Evolutionary conservation across 1,284 basidiomycete species (phyloP).

Genomic region (Psilocybe mexicana): DNA sequence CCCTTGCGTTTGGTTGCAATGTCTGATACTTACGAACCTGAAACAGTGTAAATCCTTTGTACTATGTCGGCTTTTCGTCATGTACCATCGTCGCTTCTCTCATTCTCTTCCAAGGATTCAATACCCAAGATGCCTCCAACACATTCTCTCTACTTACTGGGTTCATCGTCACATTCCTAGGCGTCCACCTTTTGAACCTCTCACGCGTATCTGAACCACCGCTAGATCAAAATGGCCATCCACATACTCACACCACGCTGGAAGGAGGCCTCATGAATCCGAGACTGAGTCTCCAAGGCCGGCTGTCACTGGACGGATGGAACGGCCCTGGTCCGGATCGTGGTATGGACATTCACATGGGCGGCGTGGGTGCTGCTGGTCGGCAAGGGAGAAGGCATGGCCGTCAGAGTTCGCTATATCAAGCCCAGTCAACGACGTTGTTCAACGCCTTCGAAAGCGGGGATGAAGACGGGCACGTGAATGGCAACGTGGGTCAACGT

Average conservation of each 20-base stretch:
- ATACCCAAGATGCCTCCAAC: slow-evolving; percentile 82
- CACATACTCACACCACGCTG: slow-evolving; percentile 46
- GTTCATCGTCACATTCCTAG: slow-evolving; percentile 89
- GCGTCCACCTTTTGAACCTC: slow-evolving; percentile 88
- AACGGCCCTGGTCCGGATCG: slow-evolving; percentile 38
- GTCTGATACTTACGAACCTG: slow-evolving; percentile 11
- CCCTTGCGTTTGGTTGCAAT: background rate
- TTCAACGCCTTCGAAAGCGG: slow-evolving; percentile 62
- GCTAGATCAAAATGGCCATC: slow-evolving; percentile 35
- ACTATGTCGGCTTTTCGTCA: slow-evolving; percentile 98
- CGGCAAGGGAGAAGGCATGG: slow-evolving; percentile 35
- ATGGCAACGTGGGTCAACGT: slow-evolving; percentile 15
- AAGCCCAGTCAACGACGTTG: slow-evolving; percentile 57
- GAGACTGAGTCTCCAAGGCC: slow-evolving; percentile 66
- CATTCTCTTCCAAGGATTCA: slow-evolving; percentile 96
- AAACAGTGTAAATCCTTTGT: slow-evolving; percentile 92
- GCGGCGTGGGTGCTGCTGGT: slow-evolving; percentile 9
- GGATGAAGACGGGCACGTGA: slow-evolving; percentile 25
- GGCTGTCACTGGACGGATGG: slow-evolving; percentile 74
- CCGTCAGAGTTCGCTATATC: slow-evolving; percentile 58
- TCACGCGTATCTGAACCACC: slow-evolving; percentile 67
- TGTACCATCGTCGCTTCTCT: slow-evolving; percentile 94
- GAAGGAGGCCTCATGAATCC: slow-evolving; percentile 81
- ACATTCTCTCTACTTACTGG: slow-evolving; percentile 86
- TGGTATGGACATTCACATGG: slow-evolving; percentile 30